These are phyloP conservation scores for Lipomyces chichibuensis DNA, from an alignment of 805 yeast genomes.

Conservation along the genomic window DNA sequence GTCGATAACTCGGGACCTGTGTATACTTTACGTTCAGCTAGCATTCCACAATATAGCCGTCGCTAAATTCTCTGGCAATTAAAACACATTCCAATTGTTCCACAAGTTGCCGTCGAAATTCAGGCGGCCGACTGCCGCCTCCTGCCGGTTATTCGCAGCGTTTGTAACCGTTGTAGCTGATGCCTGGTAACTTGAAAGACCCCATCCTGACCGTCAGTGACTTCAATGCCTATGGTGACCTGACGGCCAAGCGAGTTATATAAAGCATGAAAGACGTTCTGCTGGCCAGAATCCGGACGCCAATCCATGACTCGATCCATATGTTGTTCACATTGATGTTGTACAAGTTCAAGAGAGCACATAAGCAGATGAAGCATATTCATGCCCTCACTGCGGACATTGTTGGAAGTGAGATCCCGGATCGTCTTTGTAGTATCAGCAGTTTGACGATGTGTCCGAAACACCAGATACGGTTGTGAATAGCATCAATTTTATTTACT, in stretches of 20 bases:
- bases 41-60: no score
- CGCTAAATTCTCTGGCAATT: no score
- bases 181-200: not conserved
- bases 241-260: not conserved
- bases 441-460: not conserved
- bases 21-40: no score
- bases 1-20: no score
- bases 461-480: constrained; percentile 4
- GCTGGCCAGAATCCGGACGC: not conserved
- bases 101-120: not conserved
- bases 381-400: constrained; percentile 5
- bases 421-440: not conserved
- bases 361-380: not conserved
- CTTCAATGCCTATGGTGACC: not conserved
- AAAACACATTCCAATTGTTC: not conserved
- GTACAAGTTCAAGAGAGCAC: not conserved
- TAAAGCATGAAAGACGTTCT: not conserved
- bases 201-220: not conserved
- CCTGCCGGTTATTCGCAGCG: not conserved
- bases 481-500: not conserved
- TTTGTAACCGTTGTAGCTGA: not conserved
- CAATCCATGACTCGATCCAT: constrained; percentile 3
- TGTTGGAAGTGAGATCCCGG: not conserved
- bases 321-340: not conserved
- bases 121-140: not conserved